phyloP scores from a whole-genome alignment of 352 stramenopile species.

The Globisporangium uncinulatum region DNA sequence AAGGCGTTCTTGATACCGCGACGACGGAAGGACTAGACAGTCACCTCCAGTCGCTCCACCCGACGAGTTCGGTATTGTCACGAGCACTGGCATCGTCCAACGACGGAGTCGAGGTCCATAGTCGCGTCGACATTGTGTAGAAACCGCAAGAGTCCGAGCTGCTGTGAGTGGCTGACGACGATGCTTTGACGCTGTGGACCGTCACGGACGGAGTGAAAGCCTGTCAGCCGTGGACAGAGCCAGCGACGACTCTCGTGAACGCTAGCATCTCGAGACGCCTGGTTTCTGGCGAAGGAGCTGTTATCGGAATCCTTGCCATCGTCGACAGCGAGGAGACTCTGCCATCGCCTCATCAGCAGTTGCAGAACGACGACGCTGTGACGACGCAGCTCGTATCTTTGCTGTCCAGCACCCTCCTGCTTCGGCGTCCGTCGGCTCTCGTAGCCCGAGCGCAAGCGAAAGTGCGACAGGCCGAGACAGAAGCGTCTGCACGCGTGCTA shows the following conservation, averaged over 20 bases:
- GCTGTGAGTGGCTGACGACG: slow-evolving; percentile 5
- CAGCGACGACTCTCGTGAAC: background rate
- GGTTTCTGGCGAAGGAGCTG: background rate
- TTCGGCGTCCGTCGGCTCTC: background rate
- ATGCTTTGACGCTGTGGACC: background rate
- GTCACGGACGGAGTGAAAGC: background rate
- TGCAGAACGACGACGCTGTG: background rate
- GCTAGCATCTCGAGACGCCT: background rate
- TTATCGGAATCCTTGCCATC: background rate
- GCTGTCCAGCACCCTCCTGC: background rate
- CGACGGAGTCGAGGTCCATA: background rate
- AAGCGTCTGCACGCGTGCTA: background rate
- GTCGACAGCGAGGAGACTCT: background rate
- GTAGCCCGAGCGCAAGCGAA: background rate
- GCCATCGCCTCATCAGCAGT: no score
- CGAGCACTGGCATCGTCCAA: background rate
- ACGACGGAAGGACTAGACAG: background rate
- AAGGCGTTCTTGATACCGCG: background rate
- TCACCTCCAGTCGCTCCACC: background rate
- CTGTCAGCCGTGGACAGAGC: background rate
- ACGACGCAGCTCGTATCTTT: background rate
- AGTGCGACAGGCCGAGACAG: background rate
- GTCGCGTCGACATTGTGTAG: slow-evolving; percentile 1
- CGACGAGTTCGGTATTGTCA: background rate
- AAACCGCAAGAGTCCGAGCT: background rate